These are phyloP conservation scores for Penicillium sp. DNA, from an alignment of 2,329 filamentous ascomycete species.

Conservation along the genomic window DNA sequence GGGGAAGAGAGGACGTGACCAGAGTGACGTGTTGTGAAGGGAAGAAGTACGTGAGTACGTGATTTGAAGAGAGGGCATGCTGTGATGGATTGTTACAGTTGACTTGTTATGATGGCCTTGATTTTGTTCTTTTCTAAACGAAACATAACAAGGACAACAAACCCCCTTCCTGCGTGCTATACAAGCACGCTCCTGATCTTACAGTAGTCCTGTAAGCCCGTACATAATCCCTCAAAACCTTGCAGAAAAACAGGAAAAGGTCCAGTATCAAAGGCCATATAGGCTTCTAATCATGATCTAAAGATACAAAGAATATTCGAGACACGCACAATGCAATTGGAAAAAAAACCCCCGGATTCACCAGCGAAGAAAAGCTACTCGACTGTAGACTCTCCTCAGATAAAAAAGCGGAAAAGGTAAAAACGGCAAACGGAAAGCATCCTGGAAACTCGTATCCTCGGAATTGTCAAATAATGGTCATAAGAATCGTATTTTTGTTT, in stretches of 20 bases:
- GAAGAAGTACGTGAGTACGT: too few relatives aligned
- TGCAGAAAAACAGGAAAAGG: not conserved
- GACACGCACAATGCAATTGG: not conserved
- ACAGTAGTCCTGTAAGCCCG: not conserved
- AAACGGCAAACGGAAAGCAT: not conserved
- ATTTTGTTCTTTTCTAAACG: too few relatives aligned
- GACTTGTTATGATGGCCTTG: too few relatives aligned
- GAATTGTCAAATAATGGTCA: constrained; percentile 14
- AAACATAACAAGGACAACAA: too few relatives aligned
- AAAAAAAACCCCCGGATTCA: not conserved
- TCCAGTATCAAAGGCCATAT: constrained; percentile 5
- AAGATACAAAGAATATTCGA: not conserved
- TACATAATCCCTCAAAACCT: not conserved
- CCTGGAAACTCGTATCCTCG: constrained; percentile 2
- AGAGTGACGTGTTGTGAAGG: too few relatives aligned
- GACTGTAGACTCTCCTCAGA: not conserved
- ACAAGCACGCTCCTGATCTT: not conserved
- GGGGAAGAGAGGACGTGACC: too few relatives aligned
- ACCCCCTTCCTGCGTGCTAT: too few relatives aligned
- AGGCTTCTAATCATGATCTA: constrained; percentile 2
- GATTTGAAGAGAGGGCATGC: too few relatives aligned
- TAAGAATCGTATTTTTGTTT: constrained; percentile 27
- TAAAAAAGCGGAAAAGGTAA: not conserved
- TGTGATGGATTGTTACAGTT: too few relatives aligned
- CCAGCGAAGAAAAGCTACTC: not conserved